Base-by-base conservation (phyloP, 169 alveolate genomes). In the Plasmodium vivax region DNA sequence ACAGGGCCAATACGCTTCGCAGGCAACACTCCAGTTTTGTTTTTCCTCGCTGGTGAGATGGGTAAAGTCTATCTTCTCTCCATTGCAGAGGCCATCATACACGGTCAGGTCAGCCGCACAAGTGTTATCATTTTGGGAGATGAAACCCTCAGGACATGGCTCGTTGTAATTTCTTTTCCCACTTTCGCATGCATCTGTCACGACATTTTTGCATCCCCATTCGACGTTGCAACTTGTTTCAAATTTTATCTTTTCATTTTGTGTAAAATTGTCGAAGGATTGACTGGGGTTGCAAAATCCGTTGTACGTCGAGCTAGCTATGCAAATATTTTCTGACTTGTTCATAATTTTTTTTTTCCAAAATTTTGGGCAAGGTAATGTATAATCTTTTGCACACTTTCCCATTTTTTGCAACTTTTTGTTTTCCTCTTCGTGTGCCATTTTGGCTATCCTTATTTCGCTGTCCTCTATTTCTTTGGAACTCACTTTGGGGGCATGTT, bases 1-100 rank as follows among this genome's bases (percentile, higher is more conserved):
- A 82, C 95, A 91, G 8, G 91, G 92, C 95, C 95, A 91, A 91
- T 81, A 91, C 19, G 95, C 95, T 62, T 82, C 95, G 72, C 95
- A 91, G 14, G 92, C 92, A 34, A 82, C 36, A 81, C 95, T 91
- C 95, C 95, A 91, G 34, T 91, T 51, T 68, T 91, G 77, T 91
- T 91, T 91, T 71, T 91, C 95, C 56, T 47, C 30, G 34, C 16
- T 71, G n/a, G 84, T 91, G 85, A 91, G 32, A 43, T 91, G 90
- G 30, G 72, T 91, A 82, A 91, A 91, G 73, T 91, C 83, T 10
- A 91, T 72, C 34, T 45, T 91, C 4, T 77, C 32, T 36, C 43
- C 56, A 82, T 56, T 91, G 36, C 95, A 91, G 84, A 81, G 72
- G 45, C 95, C 95, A 16, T 54, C 47, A 91, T 91, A 91, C 14